A percentile compares a stretch with the other conserved stretches of the same genome.
phyloP scores from a whole-genome alignment of 163 green algal species.

The Volvox carteri region DNA sequence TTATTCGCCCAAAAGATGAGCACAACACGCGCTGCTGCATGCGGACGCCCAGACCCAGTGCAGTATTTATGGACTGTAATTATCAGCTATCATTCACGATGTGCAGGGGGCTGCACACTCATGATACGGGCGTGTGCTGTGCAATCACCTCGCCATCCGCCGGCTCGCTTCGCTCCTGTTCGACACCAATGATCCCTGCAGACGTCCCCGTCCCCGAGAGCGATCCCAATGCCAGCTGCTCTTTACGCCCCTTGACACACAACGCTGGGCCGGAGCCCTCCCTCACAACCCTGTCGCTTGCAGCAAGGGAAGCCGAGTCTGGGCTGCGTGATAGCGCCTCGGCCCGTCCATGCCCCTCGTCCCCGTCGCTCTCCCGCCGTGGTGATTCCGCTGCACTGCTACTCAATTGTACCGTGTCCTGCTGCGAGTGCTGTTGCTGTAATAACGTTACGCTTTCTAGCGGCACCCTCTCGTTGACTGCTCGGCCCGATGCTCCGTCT shows the following conservation, averaged over 20 bases:
- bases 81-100: background rate
- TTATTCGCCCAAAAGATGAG: background rate
- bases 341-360: background rate
- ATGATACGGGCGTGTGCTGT: background rate
- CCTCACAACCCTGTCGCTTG: background rate
- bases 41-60: background rate
- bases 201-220: background rate
- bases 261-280: background rate
- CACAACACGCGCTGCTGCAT: constrained; percentile 14
- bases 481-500: background rate
- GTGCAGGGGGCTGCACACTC: background rate
- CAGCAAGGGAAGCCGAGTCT: background rate
- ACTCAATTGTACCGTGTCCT: background rate
- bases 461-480: background rate
- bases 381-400: background rate
- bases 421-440: constrained; percentile 6
- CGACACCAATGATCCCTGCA: background rate
- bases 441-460: background rate
- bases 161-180: background rate
- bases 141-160: background rate
- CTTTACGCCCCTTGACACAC: background rate
- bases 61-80: constrained; percentile 14
- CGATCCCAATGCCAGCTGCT: background rate
- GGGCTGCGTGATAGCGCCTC: background rate
- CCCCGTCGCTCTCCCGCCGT: background rate